These are phyloP conservation scores for Dichomitus squalens DNA, from an alignment of 1,284 basidiomycete species.

Conservation along the genomic window DNA sequence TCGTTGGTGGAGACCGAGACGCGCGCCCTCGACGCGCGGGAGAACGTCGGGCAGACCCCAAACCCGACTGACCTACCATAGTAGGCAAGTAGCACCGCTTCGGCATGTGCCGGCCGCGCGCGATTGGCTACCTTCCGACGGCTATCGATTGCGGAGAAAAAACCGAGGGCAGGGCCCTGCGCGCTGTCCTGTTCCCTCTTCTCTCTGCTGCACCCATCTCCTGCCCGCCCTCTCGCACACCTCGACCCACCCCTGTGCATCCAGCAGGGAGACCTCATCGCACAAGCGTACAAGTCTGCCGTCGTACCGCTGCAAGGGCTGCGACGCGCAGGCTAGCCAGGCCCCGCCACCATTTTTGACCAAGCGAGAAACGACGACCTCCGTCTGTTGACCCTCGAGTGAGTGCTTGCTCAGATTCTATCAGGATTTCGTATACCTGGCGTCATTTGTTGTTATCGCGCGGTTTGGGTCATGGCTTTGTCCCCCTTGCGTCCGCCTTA, in stretches of 20 bases:
- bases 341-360: slow-evolving; percentile 64
- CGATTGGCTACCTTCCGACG: slow-evolving; percentile 17
- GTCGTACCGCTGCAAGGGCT: slow-evolving; percentile 36
- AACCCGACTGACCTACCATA: slow-evolving; percentile 4
- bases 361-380: slow-evolving; percentile 77
- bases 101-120: slow-evolving; percentile 16
- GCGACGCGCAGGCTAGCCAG: slow-evolving; percentile 42
- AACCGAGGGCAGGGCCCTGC: slow-evolving; percentile 6
- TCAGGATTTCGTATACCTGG: slow-evolving; percentile 2
- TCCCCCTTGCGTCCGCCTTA: not conserved
- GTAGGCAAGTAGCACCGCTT: slow-evolving; percentile 9
- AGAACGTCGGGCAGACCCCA: slow-evolving; percentile 8
- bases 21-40: not conserved
- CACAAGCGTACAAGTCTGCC: slow-evolving; percentile 29
- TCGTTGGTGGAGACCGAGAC: not conserved
- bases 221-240: slow-evolving; percentile 1
- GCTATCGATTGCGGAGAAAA: slow-evolving; percentile 30
- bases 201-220: slow-evolving; percentile 3
- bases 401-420: slow-evolving; percentile 36
- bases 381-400: slow-evolving; percentile 82
- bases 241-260: slow-evolving; percentile 14
- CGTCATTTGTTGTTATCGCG: slow-evolving; percentile 20
- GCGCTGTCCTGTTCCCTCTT: not conserved
- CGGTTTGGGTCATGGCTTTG: slow-evolving; percentile 1
- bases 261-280: slow-evolving; percentile 12